A percentile compares a stretch with the other conserved stretches of the same genome.
These are phyloP conservation scores for Colletotrichum costaricense DNA, from an alignment of 2,329 filamentous ascomycete genomes.

Conservation along the genomic window DNA sequence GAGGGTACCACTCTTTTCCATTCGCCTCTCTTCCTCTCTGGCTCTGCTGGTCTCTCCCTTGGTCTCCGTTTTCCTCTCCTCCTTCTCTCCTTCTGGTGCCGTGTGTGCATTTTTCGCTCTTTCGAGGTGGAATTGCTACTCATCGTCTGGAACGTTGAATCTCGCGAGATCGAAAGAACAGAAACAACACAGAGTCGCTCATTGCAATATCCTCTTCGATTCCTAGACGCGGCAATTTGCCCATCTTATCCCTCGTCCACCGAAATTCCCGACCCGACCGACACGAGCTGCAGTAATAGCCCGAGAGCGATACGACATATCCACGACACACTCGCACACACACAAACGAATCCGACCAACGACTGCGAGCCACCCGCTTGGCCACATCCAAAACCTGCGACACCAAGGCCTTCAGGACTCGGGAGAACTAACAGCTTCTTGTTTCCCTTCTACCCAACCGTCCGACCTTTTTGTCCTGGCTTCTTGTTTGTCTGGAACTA, in stretches of 20 bases:
- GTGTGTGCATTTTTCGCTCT: slow-evolving; percentile 36
- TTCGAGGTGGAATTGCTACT: slow-evolving; percentile 37
- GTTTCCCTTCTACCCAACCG: slow-evolving; percentile 1
- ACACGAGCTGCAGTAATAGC: slow-evolving; percentile 33
- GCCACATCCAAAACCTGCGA: slow-evolving; percentile 48
- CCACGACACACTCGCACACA: slow-evolving; percentile 22
- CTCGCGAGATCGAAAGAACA: slow-evolving; percentile 26
- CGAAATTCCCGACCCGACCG: slow-evolving; percentile 13
- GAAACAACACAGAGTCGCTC: slow-evolving; percentile 22
- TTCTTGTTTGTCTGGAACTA: not conserved
- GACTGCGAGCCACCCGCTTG: slow-evolving; percentile 12
- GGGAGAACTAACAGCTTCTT: slow-evolving; percentile 38
- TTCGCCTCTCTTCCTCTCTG: slow-evolving; percentile 28
- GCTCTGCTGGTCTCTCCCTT: slow-evolving; percentile 14
- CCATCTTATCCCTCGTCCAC: slow-evolving; percentile 4
- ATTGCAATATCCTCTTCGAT: slow-evolving; percentile 33
- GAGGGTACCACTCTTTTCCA: slow-evolving; percentile 31
- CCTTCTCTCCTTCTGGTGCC: slow-evolving; percentile 23
- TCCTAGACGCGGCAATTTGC: slow-evolving; percentile 30
- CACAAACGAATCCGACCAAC: slow-evolving; percentile 16
- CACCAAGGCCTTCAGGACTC: slow-evolving; percentile 47
- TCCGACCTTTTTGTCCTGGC: slow-evolving; percentile 41
- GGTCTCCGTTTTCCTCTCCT: slow-evolving; percentile 22
- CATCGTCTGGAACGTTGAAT: slow-evolving; percentile 40
- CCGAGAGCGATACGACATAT: slow-evolving; percentile 30